phyloP scores from a whole-genome alignment of 768 basidiomycete species.

The Boletellus ananiceps region DNA sequence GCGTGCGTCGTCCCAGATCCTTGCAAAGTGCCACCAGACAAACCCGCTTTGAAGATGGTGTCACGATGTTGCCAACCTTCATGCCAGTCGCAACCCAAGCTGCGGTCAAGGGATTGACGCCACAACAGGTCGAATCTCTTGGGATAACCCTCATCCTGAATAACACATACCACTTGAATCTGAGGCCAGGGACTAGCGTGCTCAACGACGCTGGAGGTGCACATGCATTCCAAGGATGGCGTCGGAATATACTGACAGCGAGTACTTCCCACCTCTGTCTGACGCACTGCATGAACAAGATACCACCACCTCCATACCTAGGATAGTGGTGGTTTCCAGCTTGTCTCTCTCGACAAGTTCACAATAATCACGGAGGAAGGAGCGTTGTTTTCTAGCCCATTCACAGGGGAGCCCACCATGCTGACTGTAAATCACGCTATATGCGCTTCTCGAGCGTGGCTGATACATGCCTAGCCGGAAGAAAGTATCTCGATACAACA shows the following conservation, averaged over 20 bases:
- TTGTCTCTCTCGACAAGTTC: slow-evolving; percentile 81
- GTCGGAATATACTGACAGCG: slow-evolving; percentile 78
- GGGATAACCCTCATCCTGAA: slow-evolving; percentile 83
- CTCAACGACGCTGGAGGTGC: slow-evolving; percentile 75
- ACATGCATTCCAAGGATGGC: slow-evolving; percentile 90
- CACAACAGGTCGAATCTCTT: slow-evolving; percentile 77
- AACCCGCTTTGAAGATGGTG: slow-evolving; percentile 50
- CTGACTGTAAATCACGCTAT: slow-evolving; percentile 54
- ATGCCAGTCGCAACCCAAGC: slow-evolving; percentile 95
- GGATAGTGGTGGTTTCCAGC: slow-evolving; percentile 90
- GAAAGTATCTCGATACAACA: slow-evolving; percentile 90
- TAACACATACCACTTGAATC: slow-evolving; percentile 86
- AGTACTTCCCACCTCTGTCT: slow-evolving; percentile 16
- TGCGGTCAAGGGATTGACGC: slow-evolving; percentile 86
- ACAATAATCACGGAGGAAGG: slow-evolving; percentile 86
- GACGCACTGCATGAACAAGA: not conserved
- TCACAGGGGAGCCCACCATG: slow-evolving; percentile 85
- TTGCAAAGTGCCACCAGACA: slow-evolving; percentile 2
- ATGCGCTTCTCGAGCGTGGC: not conserved
- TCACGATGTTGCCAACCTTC: slow-evolving; percentile 82
- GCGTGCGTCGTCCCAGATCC: slow-evolving; percentile 43
- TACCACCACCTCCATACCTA: slow-evolving; percentile 23
- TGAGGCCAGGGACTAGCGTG: slow-evolving; percentile 77
- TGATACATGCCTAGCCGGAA: slow-evolving; percentile 57
- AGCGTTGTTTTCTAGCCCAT: slow-evolving; percentile 79